Evolutionary conservation across 371 early-diverging fungal species (phyloP).

Genomic region (Mortierella sp.): DNA sequence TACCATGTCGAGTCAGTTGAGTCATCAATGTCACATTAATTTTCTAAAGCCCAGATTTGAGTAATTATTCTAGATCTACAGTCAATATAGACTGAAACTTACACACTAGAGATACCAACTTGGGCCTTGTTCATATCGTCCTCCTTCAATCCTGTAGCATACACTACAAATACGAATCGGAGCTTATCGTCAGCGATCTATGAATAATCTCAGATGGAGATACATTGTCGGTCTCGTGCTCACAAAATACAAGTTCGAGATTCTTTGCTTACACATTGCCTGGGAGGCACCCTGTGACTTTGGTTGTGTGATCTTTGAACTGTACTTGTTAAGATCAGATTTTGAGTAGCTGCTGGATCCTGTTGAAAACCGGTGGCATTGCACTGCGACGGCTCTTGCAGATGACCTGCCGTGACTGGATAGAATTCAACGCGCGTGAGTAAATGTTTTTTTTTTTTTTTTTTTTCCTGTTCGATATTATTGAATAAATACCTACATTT

Average conservation of each 20-base stretch:
- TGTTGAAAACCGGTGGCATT: constrained; percentile 49
- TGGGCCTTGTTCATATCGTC: constrained; percentile 89
- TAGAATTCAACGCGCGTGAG: neutral
- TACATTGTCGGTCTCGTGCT: neutral
- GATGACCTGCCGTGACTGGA: constrained; percentile 35
- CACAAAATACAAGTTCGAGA: neutral
- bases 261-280: constrained; percentile 89
- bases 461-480: neutral
- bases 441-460: neutral
- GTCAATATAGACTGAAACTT: constrained; percentile 48
- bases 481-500: constrained; percentile 30
- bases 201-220: neutral
- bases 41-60: neutral
- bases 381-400: constrained; percentile 34
- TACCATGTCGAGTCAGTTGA: neutral
- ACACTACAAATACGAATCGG: constrained; percentile 65
- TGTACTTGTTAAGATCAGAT: constrained; percentile 78
- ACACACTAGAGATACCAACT: constrained; percentile 95
- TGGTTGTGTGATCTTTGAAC: constrained; percentile 90
- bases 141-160: constrained; percentile 90
- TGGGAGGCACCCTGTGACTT: constrained; percentile 96
- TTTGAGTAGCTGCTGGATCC: constrained; percentile 37
- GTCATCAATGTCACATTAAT: neutral
- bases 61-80: neutral
- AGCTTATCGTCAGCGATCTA: neutral